phyloP scores from a whole-genome alignment of 1,284 basidiomycete species.

The Anthracocystis panici-leucophaei region DNA sequence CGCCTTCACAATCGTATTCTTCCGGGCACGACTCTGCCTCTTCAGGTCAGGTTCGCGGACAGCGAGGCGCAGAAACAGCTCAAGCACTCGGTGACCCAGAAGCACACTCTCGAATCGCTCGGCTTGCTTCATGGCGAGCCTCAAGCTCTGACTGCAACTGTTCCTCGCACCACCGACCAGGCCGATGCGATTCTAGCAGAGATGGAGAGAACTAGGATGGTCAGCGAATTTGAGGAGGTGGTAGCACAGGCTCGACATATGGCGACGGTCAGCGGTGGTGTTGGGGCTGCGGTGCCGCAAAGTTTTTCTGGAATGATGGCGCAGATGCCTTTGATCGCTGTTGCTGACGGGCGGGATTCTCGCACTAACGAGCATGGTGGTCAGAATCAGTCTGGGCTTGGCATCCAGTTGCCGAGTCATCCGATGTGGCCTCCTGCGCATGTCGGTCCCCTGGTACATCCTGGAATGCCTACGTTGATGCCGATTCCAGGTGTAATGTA shows the following conservation, averaged over 20 bases:
- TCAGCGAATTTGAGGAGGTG: slow-evolving; percentile 22
- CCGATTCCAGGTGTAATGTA: slow-evolving; percentile 5
- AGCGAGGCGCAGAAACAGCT: slow-evolving; percentile 63
- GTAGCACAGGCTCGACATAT: slow-evolving; percentile 5
- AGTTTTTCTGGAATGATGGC: slow-evolving; percentile 9
- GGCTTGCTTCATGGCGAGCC: slow-evolving; percentile 9
- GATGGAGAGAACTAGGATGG: slow-evolving; percentile 10
- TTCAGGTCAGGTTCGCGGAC: slow-evolving; percentile 63
- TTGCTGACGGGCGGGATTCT: background rate
- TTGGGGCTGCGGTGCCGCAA: background rate
- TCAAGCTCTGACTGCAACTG: background rate
- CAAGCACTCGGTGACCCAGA: slow-evolving; percentile 46
- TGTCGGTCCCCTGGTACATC: background rate
- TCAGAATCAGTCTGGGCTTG: slow-evolving; percentile 12
- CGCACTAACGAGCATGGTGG: background rate
- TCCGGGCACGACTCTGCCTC: slow-evolving; percentile 44
- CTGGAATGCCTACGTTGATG: slow-evolving; percentile 8
- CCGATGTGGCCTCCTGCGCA: slow-evolving; percentile 9
- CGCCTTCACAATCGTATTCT: slow-evolving; percentile 53
- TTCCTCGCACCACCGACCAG: background rate
- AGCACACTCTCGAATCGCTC: slow-evolving; percentile 47
- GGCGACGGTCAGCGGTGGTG: background rate
- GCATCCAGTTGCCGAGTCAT: slow-evolving; percentile 12
- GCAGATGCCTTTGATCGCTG: slow-evolving; percentile 2
- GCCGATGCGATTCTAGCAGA: background rate